Evolutionary conservation across 202 grass and related monocot species (phyloP), one percentile per base, ranked within the genome.

Genomic region (Bolboschoenoplectus hybrid): DNA sequence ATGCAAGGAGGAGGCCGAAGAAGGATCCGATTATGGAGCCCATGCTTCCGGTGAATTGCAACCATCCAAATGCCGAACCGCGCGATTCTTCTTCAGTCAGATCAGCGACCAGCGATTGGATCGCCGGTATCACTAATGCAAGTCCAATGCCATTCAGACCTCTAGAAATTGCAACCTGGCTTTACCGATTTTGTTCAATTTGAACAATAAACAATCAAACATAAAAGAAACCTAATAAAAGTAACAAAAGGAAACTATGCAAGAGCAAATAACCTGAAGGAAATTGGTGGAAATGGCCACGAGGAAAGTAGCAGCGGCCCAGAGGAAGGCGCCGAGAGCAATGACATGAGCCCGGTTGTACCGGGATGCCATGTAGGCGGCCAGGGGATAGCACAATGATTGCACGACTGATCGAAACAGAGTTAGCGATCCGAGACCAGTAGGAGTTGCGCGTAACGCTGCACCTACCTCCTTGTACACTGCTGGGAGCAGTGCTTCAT

Each of bases 141-240:
- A 97, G 86, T n/a, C 95, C 95, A 19, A 95, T 85, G 71, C 95
- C 93, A 70, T 97, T 95, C 58, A 97, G 70, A 41, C 91, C 95
- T 70, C 95, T 95, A 9, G 90, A 90, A 9, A 97, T 81, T 84
- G 95, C 95, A 13, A 95, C 88, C 91, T 95, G 81, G 20, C 10
- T 85, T 85, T 74, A 55, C 19, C 44, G 4, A 19, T 56, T 52
- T 85, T 67, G 34, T 78, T 63, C 36, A 36, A 17, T 49, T 34
- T 45, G 9, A 6, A 14, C 58, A 81, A 26, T n/a, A 36, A 86
- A 80, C 43, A 80, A 80, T 43, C 32, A 43, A 84, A 62, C 10
- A 88, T 63, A 35, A 26, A 74, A 61, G 77, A 57, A 44, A 38
- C 13, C 50, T 40, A 71, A 65, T 1, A 44, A 9, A 41, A 4